Conservation (phyloP, 2,329 filamentous ascomycete species). For the Phialocephala subalpina region DNA sequence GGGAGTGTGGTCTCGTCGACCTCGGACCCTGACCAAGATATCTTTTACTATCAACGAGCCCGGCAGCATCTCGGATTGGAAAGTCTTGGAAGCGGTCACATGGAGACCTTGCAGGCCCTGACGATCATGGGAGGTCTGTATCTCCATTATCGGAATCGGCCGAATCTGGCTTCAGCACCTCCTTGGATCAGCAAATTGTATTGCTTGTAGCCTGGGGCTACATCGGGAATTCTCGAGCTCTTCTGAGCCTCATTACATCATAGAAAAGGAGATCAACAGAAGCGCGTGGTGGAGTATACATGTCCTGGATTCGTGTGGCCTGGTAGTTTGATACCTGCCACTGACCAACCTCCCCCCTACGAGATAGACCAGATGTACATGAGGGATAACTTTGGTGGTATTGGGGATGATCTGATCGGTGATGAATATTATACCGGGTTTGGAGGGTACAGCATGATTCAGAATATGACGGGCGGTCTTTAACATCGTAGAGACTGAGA, state of each 20-base stretch:
- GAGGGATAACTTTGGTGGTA: neutral
- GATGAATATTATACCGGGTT: neutral
- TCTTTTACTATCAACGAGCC: conserved; percentile 10
- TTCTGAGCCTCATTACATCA: too few species aligned
- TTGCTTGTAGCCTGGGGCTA: conserved; percentile 75
- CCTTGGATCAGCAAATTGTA: conserved; percentile 72
- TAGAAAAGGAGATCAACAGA: neutral
- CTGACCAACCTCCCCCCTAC: neutral
- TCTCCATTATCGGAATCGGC: conserved; percentile 76
- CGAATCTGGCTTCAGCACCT: conserved; percentile 77
- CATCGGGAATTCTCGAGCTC: conserved; percentile 63
- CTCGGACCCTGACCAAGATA: conserved; percentile 7
- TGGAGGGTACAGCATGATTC: neutral
- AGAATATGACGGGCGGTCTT: neutral
- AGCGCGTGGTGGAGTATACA: neutral
- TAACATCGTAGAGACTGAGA: too few species aligned
- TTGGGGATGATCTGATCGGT: neutral
- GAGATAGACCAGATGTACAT: neutral
- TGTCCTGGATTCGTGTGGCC: conserved; percentile 2
- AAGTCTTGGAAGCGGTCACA: conserved; percentile 69
- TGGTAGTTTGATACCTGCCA: neutral
- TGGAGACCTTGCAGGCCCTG: conserved; percentile 75
- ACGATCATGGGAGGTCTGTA: conserved; percentile 76
- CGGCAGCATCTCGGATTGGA: conserved; percentile 64
- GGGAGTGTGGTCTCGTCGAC: neutral